Base-by-base conservation (phyloP, 192 early-diverging fungal species). In the Dispira parvispora region DNA sequence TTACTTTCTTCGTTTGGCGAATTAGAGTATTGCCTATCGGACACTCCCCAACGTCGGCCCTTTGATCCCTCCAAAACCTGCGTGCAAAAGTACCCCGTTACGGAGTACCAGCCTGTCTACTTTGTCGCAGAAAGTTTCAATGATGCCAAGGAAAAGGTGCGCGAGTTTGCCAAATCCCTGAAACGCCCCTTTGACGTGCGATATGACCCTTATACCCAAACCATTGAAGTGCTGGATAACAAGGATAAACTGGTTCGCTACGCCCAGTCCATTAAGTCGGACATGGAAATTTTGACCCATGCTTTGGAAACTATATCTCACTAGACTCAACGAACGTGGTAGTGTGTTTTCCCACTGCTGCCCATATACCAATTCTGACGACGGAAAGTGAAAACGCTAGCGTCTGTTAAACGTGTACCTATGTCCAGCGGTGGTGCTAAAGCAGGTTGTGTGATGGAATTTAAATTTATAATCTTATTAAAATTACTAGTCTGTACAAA, bases 121-220 rank as follows among this genome's bases (percentile, higher is more conserved):
- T 98, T 90, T 83, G 89, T 98, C 4, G 92, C 92, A 1, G 88
- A 92, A 13, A 88, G 84, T 46, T 98, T 98, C 78, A 86, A 84
- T 67, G 89, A 91, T 70, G 91, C 92, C 32, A 92, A 93, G 70
- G 81, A 84, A 63, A 83, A 92, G 66, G 84, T 98, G 52, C 85
- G 88, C 38, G 87, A 90, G 63, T 92, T 86, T 71, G 88, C 91
- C 63, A 68, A 76, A 20, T 73, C 69, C 6, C 77, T 89, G 71
- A 75, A 83, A 26, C 83, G 94, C 8, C 91, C 92, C 20, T 98
- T 94, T 78, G 84, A 85, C 46, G 84, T 92, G 45, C 82, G 87
- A 43, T 95, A 98, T 80, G 90, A 94, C 68, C 82, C 94, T 14
- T 82, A 87, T 64, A 94, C 94, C 10, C 82, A 98, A 73, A 79